Base-by-base conservation (phyloP, 768 basidiomycete genomes). In the Chlorophyllum brunneum region DNA sequence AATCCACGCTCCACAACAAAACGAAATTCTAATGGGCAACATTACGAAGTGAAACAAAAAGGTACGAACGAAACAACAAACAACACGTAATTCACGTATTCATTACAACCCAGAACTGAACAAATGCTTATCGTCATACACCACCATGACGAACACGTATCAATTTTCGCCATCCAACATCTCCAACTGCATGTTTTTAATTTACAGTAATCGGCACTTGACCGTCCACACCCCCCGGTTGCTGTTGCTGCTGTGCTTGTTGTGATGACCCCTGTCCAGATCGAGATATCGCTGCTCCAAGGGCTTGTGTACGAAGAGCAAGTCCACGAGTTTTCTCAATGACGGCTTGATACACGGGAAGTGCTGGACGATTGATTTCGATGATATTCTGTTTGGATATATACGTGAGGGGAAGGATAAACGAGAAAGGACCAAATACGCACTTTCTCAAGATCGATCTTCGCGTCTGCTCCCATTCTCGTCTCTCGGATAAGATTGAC, bases 401-500 rank as follows among this genome's bases (percentile, higher is more conserved):
- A 24, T 18, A 11, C 41, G 55, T n/a, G 15, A 26, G 7, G 7
- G 24, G 41, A 55, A 5, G 37, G 6, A 18, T 26, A 27, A 43
- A 11, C 26, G 5, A 15, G 3, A 16, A 2, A 45, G 29, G 16
- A 45, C n/a, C 5, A 45, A 18, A 20, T 13, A 29, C 73, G 33
- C 55, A 90, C 93, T 77, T 95, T 93, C 69, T 95, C 93, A 23
- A 98, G 77, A 67, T 98, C 95, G 55, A 98, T 98, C 74, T 95
- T 97, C 46, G 95, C 95, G 60, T 98, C 95, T 1, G 91, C 87
- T 11, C 92, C 92, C 88, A 95, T 92, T 40, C 93, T 82, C 5
- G 95, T 95, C 70, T 98, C 97, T 29, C 97, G 85, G 62, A 98
- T 97, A 56, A 98, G 87, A 74, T 98, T 98, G 62, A 98, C 97